Base-by-base conservation (phyloP, 129 eudicot genomes). In the Flaveria ramosissima region DNA sequence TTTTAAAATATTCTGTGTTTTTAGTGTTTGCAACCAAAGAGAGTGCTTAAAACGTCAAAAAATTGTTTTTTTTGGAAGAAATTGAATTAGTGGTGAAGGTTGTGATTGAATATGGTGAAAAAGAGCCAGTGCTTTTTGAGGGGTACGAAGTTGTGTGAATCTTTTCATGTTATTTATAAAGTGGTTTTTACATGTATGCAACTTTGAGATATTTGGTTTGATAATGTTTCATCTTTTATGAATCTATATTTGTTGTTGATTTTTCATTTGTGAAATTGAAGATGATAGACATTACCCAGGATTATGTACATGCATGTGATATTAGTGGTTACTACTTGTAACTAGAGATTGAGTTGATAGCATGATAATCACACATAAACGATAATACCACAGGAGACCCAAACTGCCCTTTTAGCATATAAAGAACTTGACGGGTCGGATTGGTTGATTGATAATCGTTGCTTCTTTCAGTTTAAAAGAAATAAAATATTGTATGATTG, bases 81-180 rank as follows among this genome's bases (percentile, higher is more conserved):
- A 43, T 68, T 53, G 53, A 77, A 77, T 20, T 53, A 53, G 55
- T 65, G 73, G 73, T 39, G 73, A 76, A 76, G 74, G 74, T 68
- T 42, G 70, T 19, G 27, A 59, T 6, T 4, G 71, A 62, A 74
- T 43, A 41, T 74, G 73, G 50, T 14, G 80, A 65, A 66, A 64
- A 53, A 66, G 48, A 6, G 36, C 1, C 53, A 51, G 71, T 66
- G 72, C 14, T 51, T 53, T 76, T 68, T 26, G 14, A 55, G 67
- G 74, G 48, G 1, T 53, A 75, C 41, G 19, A 65, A 47, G 80
- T 50, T 76, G 81, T 77, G 69, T 77, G 81, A 69, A 68, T 55
- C 74, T 63, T 72, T 72, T 65, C 68, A 51, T 79, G 83, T 72
- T 78, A 70, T 78, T 62, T 72, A 71, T 79, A 79, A 50, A 72